Base-by-base conservation (phyloP, 2,329 filamentous ascomycete species). In the Plenodomus biglobosus region DNA sequence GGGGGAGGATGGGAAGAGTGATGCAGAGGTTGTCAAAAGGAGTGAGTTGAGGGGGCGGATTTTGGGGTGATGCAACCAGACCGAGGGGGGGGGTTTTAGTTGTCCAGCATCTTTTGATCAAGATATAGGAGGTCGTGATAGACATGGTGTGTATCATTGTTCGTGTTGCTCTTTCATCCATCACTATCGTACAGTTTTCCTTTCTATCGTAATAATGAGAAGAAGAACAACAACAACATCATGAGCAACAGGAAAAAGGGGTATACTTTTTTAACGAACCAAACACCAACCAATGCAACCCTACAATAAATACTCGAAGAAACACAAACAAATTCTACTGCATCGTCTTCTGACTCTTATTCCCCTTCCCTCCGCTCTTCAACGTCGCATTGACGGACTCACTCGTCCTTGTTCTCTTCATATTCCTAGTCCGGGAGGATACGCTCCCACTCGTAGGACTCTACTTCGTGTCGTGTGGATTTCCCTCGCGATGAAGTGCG, bases 21-120 rank as follows among this genome's bases (percentile, higher is more conserved):
- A 41, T 17, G 40, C 46, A 6, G 50, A 59, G 30, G 46, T 60
- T 5, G 3, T 58, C 45, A 35, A 34, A 39, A 48, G 15, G 30
- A 52, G 40, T 27, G 52, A 56, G 44, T 41, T 56, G 10, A 56
- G 44, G 22, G 51, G 49, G 16, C 53, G 34, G 17, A 47, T 61
- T 19, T 27, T 56, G 32, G 53, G 56, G 37, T 51, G 17, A 51
- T 13, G 34, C n/a, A n/a, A n/a, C n/a, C n/a, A n/a, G 11, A 24
- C 5, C 6, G 22, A 24, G 22, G 22, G 22, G 11, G 22, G 22
- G 22, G 22, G 22, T 5, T 24, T 24, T n/a, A n/a, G n/a, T n/a
- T n/a, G n/a, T n/a, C n/a, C n/a, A n/a, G n/a, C n/a, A n/a, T n/a
- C n/a, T n/a, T n/a, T n/a, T n/a, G n/a, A n/a, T n/a, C n/a, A n/a